Conservation (phyloP, 2,329 filamentous ascomycete genomes). For the Calonectria crousiana region DNA sequence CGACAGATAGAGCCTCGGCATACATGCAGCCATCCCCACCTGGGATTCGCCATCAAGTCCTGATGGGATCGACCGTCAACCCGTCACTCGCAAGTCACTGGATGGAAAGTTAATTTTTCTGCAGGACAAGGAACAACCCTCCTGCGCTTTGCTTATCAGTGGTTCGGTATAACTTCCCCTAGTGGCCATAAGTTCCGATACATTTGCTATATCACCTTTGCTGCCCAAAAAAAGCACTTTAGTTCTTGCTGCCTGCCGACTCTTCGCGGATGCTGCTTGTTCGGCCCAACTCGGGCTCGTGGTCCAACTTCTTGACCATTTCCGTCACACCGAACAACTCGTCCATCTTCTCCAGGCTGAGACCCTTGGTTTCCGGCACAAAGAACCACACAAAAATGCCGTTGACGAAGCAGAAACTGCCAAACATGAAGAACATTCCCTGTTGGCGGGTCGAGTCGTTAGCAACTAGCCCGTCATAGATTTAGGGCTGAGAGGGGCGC, state of each 20-base stretch:
- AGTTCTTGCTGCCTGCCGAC: slow-evolving; percentile 33
- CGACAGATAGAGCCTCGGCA: background rate
- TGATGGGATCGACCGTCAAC: background rate
- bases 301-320: slow-evolving; percentile 44
- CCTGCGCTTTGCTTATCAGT: background rate
- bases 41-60: background rate
- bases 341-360: slow-evolving; percentile 73
- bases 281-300: slow-evolving; percentile 46
- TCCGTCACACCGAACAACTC: slow-evolving; percentile 73
- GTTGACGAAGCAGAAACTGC: slow-evolving; percentile 74
- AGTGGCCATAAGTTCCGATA: background rate
- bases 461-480: background rate
- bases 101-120: background rate
- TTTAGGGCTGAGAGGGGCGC: background rate
- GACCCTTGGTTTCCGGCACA: slow-evolving; percentile 78
- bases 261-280: slow-evolving; percentile 44
- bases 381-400: slow-evolving; percentile 75
- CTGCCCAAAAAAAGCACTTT: slow-evolving; percentile 1
- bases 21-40: slow-evolving; percentile 4
- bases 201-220: background rate
- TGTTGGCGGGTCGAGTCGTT: slow-evolving; percentile 30
- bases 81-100: background rate
- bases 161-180: slow-evolving; percentile 8
- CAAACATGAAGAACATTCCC: slow-evolving; percentile 78
- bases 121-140: slow-evolving; percentile 7